Evolutionary conservation across 441 rosid species (phyloP).

Genomic region (Kokia cookei): DNA sequence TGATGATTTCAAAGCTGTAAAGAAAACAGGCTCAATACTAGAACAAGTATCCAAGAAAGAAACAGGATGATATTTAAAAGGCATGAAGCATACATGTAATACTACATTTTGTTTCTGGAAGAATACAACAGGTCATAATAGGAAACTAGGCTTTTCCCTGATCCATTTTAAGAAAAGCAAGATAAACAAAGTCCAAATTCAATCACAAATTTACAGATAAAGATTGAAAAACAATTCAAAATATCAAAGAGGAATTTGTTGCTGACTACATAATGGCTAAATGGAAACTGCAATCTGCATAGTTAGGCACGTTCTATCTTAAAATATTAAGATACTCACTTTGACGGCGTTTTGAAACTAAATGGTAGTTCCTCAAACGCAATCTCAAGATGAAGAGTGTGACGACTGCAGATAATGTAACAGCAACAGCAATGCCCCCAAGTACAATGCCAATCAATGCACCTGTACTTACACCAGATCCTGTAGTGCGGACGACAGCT

Average conservation of each 20-base stretch:
- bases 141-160: background rate
- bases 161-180: background rate
- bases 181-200: background rate
- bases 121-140: background rate
- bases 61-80: background rate
- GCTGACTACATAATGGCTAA: background rate
- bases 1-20: slow-evolving; percentile 56
- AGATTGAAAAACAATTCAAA: background rate
- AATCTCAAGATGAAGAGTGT: slow-evolving; percentile 55
- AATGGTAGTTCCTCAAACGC: slow-evolving; percentile 34
- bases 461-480: slow-evolving; percentile 53
- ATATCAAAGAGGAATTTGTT: background rate
- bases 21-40: background rate
- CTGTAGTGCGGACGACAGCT: slow-evolving; percentile 28
- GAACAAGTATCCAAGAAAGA: background rate
- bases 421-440: slow-evolving; percentile 74
- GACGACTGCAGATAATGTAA: slow-evolving; percentile 61
- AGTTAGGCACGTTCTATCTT: background rate
- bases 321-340: slow-evolving; percentile 39
- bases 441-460: slow-evolving; percentile 62
- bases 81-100: background rate
- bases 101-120: background rate
- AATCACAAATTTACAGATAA: background rate
- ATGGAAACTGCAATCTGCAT: background rate
- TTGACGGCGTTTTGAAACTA: slow-evolving; percentile 41